Base-by-base conservation (phyloP, 148 eudicot genomes). In the Nepenthes gracilis region DNA sequence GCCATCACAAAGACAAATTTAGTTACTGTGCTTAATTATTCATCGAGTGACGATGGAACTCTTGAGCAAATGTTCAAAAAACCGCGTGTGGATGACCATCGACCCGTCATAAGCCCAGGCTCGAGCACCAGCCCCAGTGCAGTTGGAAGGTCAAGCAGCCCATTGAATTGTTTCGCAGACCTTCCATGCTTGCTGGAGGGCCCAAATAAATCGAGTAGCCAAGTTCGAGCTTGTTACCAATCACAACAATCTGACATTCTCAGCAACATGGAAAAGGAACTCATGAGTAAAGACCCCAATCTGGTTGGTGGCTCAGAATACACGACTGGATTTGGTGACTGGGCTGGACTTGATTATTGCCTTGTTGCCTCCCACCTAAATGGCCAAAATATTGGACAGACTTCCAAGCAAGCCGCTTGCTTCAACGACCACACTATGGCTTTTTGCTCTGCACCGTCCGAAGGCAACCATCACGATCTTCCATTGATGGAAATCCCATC, bases 361-460 rank as follows among this genome's bases (percentile, higher is more conserved):
- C 23, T 64, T 43, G 77, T 77, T 7, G 77, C 77, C 33, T 65
- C 77, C 11, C 77, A 77, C 62, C 59, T 73, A 38, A 76, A 67
- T 58, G 70, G 69, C 35, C 80, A 40, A 40, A 40, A 40, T 40
- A 40, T 40, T 40, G 45, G 45, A 40, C 6, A 40, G 45, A 40
- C 45, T 8, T 40, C 45, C 6, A 40, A 40, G 45, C 45, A 3
- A 40, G 6, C 8, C 8, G 45, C 45, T 8, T 40, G 45, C 45
- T 40, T 40, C 8, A 40, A 4, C 8, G 45, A 40, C 45, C 45
- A 40, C 6, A 40, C 4, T 40, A 0, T 40, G 45, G 45, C 45
- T 8, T 40, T 40, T 8, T 40, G 45, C 8, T 23, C 23, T 23
- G 8, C 45, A 40, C 45, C 45, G 45, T 40, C 45, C 8, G 45